Base-by-base conservation (phyloP, 495 filamentous ascomycete species). In the Neurospora hispaniola region DNA sequence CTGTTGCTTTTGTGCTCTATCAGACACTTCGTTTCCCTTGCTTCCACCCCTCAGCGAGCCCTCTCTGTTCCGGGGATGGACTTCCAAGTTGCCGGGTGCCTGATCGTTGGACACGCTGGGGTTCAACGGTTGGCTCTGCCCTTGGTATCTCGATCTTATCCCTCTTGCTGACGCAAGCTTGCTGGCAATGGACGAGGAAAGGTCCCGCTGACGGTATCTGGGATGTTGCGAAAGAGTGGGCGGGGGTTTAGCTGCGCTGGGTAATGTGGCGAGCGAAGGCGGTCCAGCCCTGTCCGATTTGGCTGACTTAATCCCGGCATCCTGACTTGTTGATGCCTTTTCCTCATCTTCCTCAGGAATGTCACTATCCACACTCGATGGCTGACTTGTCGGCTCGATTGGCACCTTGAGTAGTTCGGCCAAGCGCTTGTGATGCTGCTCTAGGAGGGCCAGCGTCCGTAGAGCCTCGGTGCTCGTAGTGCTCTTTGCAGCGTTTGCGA, bases 81-180 rank as follows among this genome's bases (percentile, higher is more conserved):
- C 84, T 41, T 89, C 87, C 78, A 94, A 84, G 74, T 88, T 94
- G 2, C 91, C 92, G 18, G 91, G 90, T 6, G 89, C 92, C 76
- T 93, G 90, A 46, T 93, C 90, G 42, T 88, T 88, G 71, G 92
- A 92, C 23, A 93, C 82, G 42, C 88, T 91, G n/a, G 91, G 91
- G 9, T 88, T 91, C 20, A 82, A 86, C 77, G 81, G 88, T 82
- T 90, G 88, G 35, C 88, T 35, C 31, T 35, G 54, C 7, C 54
- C 85, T 69, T 87, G 87, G 69, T 88, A 86, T 71, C 89, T 89
- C 20, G 90, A 85, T 3, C 92, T 92, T 74, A 97, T 97, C 23
- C 94, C 94, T 73, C 94, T 86, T 7, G 94, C 94, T 3, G 93
- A 94, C 0, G 94, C 94, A 9, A 98, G 84, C 75, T 97, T 96